Evolutionary conservation across 306 rosid genomes (phyloP).

Genomic region (Rubus parviflorus): DNA sequence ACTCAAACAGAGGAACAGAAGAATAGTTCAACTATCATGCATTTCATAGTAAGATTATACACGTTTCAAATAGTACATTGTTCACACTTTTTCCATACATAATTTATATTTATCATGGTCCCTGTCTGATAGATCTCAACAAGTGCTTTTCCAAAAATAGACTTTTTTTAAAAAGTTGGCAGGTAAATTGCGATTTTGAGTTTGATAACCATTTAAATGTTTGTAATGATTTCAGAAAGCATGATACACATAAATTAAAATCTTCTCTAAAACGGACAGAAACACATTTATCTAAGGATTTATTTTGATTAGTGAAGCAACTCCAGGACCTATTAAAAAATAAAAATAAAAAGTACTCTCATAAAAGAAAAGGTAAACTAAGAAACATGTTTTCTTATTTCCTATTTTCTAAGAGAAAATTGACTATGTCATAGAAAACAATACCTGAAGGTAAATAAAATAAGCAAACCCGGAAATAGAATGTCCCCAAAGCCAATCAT

Average conservation of each 20-base stretch:
- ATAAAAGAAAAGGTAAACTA: background rate
- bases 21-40: background rate
- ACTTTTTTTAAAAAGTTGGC: background rate
- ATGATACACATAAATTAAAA: background rate
- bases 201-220: background rate
- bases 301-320: background rate
- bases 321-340: too few species aligned
- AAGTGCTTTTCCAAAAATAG: background rate
- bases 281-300: background rate
- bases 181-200: background rate
- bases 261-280: background rate
- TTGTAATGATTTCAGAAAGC: background rate
- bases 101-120: background rate
- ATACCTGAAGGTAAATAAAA: slow-evolving; percentile 76
- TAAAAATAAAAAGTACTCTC: background rate
- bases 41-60: background rate
- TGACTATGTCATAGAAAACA: slow-evolving; percentile 13
- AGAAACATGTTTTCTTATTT: background rate
- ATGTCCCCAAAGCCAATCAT: slow-evolving; percentile 97
- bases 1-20: background rate
- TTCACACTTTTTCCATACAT: background rate
- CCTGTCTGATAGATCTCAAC: background rate
- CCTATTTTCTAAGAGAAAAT: background rate
- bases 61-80: background rate
- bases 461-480: slow-evolving; percentile 95